These are phyloP conservation scores for Coemansia reversa DNA, from an alignment of 192 early-diverging fungal genomes.

Conservation along the genomic window DNA sequence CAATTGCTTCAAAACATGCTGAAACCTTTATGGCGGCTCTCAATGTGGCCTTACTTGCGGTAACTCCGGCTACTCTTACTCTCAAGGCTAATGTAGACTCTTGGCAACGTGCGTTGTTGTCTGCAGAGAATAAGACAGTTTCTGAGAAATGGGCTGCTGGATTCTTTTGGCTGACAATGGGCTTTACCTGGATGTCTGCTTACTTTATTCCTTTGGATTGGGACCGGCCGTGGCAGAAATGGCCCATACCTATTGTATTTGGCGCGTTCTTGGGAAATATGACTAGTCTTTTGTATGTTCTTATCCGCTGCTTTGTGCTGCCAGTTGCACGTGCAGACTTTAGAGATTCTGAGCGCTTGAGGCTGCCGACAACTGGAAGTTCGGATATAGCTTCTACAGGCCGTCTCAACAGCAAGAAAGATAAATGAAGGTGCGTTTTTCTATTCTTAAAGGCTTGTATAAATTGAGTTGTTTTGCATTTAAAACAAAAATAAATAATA, in stretches of 20 bases:
- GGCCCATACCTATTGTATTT: constrained; percentile 48
- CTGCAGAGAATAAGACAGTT: constrained; percentile 14
- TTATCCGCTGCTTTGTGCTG: constrained; percentile 38
- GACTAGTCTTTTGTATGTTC: constrained; percentile 33
- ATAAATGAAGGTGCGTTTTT: constrained; percentile 3
- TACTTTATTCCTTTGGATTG: constrained; percentile 55
- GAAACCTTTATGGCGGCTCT: constrained; percentile 39
- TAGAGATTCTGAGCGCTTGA: constrained; percentile 19
- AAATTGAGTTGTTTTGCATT: too few relatives aligned
- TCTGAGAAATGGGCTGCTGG: constrained; percentile 51
- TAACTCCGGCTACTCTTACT: constrained; percentile 43
- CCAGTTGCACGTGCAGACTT: constrained; percentile 34
- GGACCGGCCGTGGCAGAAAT: constrained; percentile 51
- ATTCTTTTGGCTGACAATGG: constrained; percentile 48
- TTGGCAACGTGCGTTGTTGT: constrained; percentile 34
- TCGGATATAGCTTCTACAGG: background rate
- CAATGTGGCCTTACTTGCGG: constrained; percentile 37
- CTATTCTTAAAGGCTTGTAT: too few relatives aligned
- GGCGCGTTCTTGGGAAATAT: constrained; percentile 50
- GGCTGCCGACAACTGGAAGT: constrained; percentile 13
- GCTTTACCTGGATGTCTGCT: constrained; percentile 26
- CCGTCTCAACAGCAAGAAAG: constrained; percentile 13
- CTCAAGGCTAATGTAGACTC: constrained; percentile 15
- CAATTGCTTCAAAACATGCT: constrained; percentile 19
- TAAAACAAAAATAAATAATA: too few relatives aligned